Percentiles rank a stretch among this genome's conserved stretches.
Conservation (phyloP, 768 basidiomycete species). For the Leucosporidium creatinivorum region DNA sequence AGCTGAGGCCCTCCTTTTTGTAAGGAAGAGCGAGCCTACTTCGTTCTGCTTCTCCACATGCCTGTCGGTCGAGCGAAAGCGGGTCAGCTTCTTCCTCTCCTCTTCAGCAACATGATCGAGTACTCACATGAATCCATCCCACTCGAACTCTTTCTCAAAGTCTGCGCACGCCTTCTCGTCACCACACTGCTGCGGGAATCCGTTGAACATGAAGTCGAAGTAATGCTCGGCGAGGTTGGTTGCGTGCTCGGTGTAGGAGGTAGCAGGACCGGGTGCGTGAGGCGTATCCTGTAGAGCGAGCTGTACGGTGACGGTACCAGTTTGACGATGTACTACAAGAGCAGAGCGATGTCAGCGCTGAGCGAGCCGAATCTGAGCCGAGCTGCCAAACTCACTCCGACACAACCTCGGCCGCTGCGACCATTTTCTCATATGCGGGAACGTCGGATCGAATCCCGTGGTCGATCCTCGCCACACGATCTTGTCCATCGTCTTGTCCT, state of each 20-base stretch:
- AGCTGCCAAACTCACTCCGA: background rate
- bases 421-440: slow-evolving; percentile 27
- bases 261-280: background rate
- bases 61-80: too few relatives aligned
- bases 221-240: slow-evolving; percentile 13
- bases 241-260: background rate
- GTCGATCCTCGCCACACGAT: slow-evolving; percentile 47
- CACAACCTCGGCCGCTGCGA: slow-evolving; percentile 36
- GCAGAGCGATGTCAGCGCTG: background rate
- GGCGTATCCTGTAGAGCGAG: slow-evolving; percentile 11
- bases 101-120: too few relatives aligned
- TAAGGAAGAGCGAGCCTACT: background rate
- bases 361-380: background rate
- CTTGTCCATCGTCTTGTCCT: slow-evolving; percentile 42
- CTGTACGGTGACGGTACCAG: slow-evolving; percentile 8
- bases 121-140: slow-evolving; percentile 21
- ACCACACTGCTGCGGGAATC: slow-evolving; percentile 21
- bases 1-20: background rate
- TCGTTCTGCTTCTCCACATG: slow-evolving; percentile 21
- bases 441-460: slow-evolving; percentile 39
- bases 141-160: slow-evolving; percentile 25
- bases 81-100: too few relatives aligned
- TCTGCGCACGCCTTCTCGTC: slow-evolving; percentile 3
- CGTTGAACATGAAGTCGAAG: slow-evolving; percentile 26
- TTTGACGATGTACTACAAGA: background rate